phyloP scores from a whole-genome alignment of 2,329 filamentous ascomycete species.

The Ceratocystiopsis minuta region DNA sequence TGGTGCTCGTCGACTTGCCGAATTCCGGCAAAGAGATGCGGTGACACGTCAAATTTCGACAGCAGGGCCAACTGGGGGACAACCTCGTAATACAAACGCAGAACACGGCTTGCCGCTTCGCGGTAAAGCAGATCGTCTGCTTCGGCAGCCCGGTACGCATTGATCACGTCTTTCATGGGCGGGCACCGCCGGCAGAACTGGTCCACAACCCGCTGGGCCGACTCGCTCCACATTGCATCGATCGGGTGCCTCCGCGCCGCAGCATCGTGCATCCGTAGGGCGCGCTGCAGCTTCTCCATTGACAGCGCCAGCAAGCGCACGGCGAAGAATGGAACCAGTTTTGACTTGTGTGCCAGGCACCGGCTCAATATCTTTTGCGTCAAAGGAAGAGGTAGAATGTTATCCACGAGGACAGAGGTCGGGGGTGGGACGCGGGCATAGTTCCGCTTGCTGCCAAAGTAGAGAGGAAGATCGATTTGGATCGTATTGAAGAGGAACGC shows the following conservation, averaged over 20 bases:
- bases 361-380: slow-evolving; percentile 62
- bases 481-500: slow-evolving; percentile 73
- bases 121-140: slow-evolving; percentile 56
- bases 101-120: slow-evolving; percentile 58
- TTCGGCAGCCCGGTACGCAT: slow-evolving; percentile 50
- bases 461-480: slow-evolving; percentile 51
- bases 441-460: slow-evolving; percentile 48
- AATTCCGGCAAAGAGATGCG: slow-evolving; percentile 52
- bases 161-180: slow-evolving; percentile 62
- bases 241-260: slow-evolving; percentile 10
- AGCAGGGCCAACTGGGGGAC: slow-evolving; percentile 63
- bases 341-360: slow-evolving; percentile 60
- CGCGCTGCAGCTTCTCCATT: slow-evolving; percentile 55
- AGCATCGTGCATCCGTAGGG: slow-evolving; percentile 42
- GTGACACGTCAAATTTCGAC: slow-evolving; percentile 76
- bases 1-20: slow-evolving; percentile 37
- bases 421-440: slow-evolving; percentile 58
- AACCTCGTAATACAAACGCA: slow-evolving; percentile 72
- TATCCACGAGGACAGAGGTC: slow-evolving; percentile 63
- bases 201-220: slow-evolving; percentile 46
- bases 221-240: slow-evolving; percentile 45
- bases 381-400: slow-evolving; percentile 65
- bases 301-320: slow-evolving; percentile 62
- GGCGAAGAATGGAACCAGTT: slow-evolving; percentile 70
- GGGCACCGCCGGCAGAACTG: slow-evolving; percentile 68